A percentile compares a stretch with the other conserved stretches of the same genome.
Evolutionary conservation across 768 basidiomycete species (phyloP).

Genomic region (Galerina marginata): DNA sequence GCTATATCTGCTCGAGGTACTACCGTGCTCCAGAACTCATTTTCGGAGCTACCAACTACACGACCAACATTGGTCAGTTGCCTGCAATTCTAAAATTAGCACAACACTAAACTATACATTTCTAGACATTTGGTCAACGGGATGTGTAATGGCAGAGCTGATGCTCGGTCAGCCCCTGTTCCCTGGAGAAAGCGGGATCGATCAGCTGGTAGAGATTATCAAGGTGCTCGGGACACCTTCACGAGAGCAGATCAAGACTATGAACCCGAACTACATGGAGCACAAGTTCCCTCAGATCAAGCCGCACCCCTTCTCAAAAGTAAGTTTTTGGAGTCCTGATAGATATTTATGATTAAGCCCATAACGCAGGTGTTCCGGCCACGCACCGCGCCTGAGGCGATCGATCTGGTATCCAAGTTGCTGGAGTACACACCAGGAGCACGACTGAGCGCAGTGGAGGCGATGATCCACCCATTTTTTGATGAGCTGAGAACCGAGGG

Average conservation of each 20-base stretch:
- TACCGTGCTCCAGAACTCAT: conserved; percentile 99
- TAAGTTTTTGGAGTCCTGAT: conserved; percentile 34
- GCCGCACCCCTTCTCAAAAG: conserved; percentile 99
- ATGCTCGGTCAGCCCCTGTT: conserved; percentile 99
- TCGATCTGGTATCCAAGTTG: conserved; percentile 92
- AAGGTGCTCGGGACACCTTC: conserved; percentile 99
- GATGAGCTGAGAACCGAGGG: conserved; percentile 93
- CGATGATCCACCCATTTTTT: conserved; percentile 96
- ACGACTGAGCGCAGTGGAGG: conserved; percentile 87
- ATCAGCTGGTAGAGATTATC: conserved; percentile 99
- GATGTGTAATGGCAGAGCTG: conserved; percentile 99
- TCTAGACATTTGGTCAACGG: conserved; percentile 98
- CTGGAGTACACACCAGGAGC: conserved; percentile 98
- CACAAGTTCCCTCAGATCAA: conserved; percentile 99
- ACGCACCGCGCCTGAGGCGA: conserved; percentile 94
- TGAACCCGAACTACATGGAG: conserved; percentile 99
- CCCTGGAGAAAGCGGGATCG: conserved; percentile 98
- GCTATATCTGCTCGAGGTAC: conserved; percentile 99
- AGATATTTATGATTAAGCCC: conserved; percentile 1
- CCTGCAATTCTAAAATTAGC: conserved; percentile 3
- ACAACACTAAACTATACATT: conserved; percentile 15
- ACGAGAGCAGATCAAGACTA: conserved; percentile 99
- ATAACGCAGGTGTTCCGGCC: conserved; percentile 89
- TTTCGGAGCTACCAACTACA: conserved; percentile 99
- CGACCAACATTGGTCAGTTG: conserved; percentile 92